These are phyloP conservation scores for Colletotrichum eleusines DNA, from an alignment of 2,329 filamentous ascomycete genomes.

Conservation along the genomic window DNA sequence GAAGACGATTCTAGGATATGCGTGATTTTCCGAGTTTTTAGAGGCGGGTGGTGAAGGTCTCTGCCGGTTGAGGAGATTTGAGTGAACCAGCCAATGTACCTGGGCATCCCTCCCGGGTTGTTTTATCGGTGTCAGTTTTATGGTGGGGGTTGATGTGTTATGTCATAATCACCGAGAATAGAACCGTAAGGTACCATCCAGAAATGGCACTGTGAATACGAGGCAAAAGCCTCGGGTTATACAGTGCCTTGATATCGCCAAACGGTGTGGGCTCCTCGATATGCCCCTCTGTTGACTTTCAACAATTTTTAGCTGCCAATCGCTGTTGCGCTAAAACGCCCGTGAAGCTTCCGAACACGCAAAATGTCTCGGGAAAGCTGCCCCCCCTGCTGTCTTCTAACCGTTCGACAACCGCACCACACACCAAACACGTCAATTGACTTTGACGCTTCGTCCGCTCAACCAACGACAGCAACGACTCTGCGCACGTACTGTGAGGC, in stretches of 20 bases:
- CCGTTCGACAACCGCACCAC: conserved; percentile 6
- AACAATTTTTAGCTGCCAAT: conserved; percentile 43
- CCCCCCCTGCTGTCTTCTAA: conserved; percentile 22
- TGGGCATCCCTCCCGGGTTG: conserved; percentile 29
- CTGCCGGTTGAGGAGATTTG: conserved; percentile 39
- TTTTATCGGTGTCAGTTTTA: conserved; percentile 38
- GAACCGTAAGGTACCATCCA: not conserved
- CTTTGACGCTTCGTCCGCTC: conserved; percentile 28
- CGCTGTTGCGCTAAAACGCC: conserved; percentile 36
- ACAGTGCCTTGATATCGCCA: not conserved
- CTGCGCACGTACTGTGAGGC: conserved; percentile 25
- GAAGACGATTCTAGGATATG: conserved; percentile 42
- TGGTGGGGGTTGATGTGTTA: conserved; percentile 36
- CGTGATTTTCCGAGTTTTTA: conserved; percentile 49
- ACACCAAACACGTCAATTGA: conserved; percentile 27
- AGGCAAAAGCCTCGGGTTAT: not conserved
- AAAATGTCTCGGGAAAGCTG: conserved; percentile 34
- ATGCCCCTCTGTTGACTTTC: conserved; percentile 44
- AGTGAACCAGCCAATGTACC: conserved; percentile 41
- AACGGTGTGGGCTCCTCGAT: conserved; percentile 25
- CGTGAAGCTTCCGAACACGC: conserved; percentile 24
- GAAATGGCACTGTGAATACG: conserved; percentile 9
- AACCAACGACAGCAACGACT: conserved; percentile 14
- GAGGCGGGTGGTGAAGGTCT: conserved; percentile 45
- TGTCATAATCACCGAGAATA: conserved; percentile 41